Conservation (phyloP, 2,329 filamentous ascomycete genomes). For the Epicoccum sorghinum region DNA sequence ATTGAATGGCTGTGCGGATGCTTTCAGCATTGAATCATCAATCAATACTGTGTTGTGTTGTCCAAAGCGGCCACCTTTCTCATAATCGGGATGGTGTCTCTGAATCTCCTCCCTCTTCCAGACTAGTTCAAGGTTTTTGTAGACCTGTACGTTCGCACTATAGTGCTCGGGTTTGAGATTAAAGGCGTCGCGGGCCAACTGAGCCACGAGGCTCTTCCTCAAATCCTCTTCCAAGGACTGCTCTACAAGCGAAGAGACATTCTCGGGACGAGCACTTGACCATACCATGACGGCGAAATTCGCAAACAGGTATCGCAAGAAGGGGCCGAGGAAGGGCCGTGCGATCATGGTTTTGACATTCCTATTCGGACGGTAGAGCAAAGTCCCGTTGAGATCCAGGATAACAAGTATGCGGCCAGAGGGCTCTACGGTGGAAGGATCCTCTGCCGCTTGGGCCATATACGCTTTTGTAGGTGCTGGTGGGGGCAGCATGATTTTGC, state of each 20-base stretch:
- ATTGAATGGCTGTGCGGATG: conserved; percentile 81
- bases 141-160: conserved; percentile 76
- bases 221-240: conserved; percentile 66
- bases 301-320: conserved; percentile 75
- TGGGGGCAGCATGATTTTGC: conserved; percentile 51
- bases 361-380: conserved; percentile 72
- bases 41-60: conserved; percentile 89
- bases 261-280: conserved; percentile 80
- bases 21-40: conserved; percentile 85
- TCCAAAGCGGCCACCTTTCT: conserved; percentile 62
- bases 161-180: conserved; percentile 70
- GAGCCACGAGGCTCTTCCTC: conserved; percentile 64
- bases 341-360: conserved; percentile 60
- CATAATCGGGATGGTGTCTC: conserved; percentile 49
- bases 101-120: conserved; percentile 65
- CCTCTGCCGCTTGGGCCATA: conserved; percentile 58
- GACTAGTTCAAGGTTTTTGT: conserved; percentile 78
- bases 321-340: conserved; percentile 71
- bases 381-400: conserved; percentile 91
- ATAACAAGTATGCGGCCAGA: conserved; percentile 77
- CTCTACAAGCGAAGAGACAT: conserved; percentile 71
- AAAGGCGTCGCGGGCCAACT: conserved; percentile 81
- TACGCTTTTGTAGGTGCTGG: conserved; percentile 68
- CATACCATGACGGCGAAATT: conserved; percentile 85
- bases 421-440: conserved; percentile 37